phyloP scores from a whole-genome alignment of 1,284 basidiomycete genomes.

The Ceratobasidium sp. region DNA sequence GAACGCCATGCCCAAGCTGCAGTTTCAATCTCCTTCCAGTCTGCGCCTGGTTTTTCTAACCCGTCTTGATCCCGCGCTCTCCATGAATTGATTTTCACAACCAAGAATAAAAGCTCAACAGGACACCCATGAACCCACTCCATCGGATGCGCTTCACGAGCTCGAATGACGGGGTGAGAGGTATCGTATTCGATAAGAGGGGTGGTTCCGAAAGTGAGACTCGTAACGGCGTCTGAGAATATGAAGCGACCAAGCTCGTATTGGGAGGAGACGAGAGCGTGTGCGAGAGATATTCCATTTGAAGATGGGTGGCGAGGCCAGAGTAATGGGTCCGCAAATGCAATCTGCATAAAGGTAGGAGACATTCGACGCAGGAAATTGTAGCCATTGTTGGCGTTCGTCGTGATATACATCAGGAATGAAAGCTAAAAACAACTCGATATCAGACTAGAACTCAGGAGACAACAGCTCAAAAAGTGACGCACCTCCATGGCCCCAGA shows the following conservation, averaged over 20 bases:
- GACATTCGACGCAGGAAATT: background rate
- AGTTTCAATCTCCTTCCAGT: conserved; percentile 11
- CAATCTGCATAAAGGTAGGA: conserved; percentile 20
- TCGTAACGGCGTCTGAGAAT: conserved; percentile 1
- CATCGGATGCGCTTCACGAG: background rate
- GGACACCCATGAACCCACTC: conserved; percentile 13
- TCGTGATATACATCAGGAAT: conserved; percentile 10
- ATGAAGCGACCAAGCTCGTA: conserved; percentile 15
- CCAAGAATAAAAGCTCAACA: background rate
- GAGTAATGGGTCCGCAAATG: conserved; percentile 14
- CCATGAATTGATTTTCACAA: background rate
- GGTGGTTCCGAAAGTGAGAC: conserved; percentile 7
- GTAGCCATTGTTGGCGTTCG: conserved; percentile 6
- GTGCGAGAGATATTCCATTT: background rate
- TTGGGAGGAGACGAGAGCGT: background rate
- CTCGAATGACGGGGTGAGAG: background rate
- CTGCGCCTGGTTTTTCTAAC: background rate
- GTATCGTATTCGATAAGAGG: conserved; percentile 31
- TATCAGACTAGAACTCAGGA: background rate
- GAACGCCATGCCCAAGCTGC: background rate
- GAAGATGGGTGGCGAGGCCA: conserved; percentile 15
- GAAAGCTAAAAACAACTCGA: background rate
- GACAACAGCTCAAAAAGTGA: background rate
- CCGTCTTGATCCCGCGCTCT: background rate
- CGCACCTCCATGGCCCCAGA: conserved; percentile 11